Conservation (phyloP, 2,329 filamentous ascomycete species). For the Exophiala sp. region DNA sequence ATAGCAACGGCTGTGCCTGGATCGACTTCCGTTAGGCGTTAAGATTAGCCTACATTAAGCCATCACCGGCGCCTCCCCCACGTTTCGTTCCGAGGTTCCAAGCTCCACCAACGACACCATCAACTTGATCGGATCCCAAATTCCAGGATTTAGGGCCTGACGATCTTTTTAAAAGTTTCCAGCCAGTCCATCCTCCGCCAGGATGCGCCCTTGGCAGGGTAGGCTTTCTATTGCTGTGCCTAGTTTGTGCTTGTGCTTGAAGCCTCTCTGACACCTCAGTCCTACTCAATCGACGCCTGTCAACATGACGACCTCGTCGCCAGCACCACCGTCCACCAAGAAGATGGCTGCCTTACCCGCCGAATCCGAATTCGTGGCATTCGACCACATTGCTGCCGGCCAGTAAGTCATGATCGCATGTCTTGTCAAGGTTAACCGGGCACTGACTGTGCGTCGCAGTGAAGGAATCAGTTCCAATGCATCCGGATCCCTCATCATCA, state of each 20-base stretch:
- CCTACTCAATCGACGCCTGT: background rate
- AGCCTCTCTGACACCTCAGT: background rate
- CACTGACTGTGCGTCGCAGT: slow-evolving; percentile 47
- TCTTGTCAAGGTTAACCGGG: slow-evolving; percentile 9
- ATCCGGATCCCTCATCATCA: slow-evolving; percentile 83
- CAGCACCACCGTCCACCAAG: slow-evolving; percentile 3
- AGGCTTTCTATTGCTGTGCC: background rate
- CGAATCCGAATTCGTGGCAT: slow-evolving; percentile 36
- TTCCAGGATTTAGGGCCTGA: background rate
- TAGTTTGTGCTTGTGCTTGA: background rate
- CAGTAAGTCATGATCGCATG: slow-evolving; percentile 40
- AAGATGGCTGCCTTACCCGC: slow-evolving; percentile 11
- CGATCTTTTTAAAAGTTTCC: background rate
- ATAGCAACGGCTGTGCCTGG: too few species aligned
- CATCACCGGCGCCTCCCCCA: too few species aligned
- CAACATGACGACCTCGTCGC: background rate
- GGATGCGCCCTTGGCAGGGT: background rate
- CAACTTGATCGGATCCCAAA: background rate
- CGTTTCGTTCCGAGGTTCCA: too few species aligned
- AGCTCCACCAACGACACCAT: too few species aligned
- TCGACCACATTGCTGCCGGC: slow-evolving; percentile 46
- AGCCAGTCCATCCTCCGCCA: background rate
- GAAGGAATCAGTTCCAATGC: slow-evolving; percentile 85
- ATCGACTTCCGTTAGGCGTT: too few species aligned
- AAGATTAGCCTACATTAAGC: too few species aligned